Evolutionary conservation across 108 stramenopile species (phyloP).

Genomic region (Conticribra guillardii): DNA sequence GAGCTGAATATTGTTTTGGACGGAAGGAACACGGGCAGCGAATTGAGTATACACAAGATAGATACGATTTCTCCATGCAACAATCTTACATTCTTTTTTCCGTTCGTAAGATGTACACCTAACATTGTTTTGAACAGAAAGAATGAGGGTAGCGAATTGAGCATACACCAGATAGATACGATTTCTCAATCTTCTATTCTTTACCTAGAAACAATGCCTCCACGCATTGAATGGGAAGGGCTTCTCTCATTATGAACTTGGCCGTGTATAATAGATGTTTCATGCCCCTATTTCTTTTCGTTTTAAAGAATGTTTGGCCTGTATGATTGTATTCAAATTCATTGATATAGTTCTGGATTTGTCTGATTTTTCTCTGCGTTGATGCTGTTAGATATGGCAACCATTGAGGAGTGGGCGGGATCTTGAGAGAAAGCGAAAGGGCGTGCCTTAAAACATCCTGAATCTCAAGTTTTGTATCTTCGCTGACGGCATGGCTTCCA

Average conservation of each 20-base stretch:
- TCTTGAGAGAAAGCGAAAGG: background rate
- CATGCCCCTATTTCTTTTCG: conserved; percentile 53
- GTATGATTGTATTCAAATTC: conserved; percentile 48
- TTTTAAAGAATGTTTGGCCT: conserved; percentile 29
- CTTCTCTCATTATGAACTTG: conserved; percentile 59
- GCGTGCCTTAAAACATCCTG: no score
- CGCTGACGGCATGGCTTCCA: no score
- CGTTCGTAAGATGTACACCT: conserved; percentile 52
- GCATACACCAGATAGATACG: no score
- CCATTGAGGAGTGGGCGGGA: conserved; percentile 6
- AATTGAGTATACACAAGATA: background rate
- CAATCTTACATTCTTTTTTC: conserved; percentile 9
- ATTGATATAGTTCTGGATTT: conserved; percentile 29
- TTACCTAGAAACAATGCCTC: conserved; percentile 64
- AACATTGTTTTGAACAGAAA: no score
- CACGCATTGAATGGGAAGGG: conserved; percentile 66
- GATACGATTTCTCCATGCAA: no score
- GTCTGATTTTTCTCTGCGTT: background rate
- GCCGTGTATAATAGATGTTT: conserved; percentile 55
- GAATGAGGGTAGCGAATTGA: no score
- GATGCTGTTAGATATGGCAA: background rate
- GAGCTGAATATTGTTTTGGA: no score
- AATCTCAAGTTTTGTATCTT: no score
- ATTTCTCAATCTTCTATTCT: no score
- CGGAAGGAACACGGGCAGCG: no score